Conservation (phyloP, 345 rosid genomes). For the Cochlearia excelsa region DNA sequence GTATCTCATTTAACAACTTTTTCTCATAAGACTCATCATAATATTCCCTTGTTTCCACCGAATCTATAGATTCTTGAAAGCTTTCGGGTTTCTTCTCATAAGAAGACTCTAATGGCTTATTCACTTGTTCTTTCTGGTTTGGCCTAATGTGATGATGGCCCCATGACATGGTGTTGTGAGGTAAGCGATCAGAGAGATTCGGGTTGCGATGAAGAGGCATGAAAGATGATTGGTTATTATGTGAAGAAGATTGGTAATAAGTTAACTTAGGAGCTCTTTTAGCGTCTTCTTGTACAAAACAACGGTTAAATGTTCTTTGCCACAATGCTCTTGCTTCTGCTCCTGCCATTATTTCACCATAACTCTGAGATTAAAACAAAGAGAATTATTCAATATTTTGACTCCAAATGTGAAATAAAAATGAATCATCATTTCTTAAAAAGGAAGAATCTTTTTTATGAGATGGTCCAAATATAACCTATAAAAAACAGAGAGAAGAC, state of each 20-base stretch:
- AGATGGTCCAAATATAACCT: conserved; percentile 3
- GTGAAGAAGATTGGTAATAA: conserved; percentile 69
- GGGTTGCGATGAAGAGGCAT: conserved; percentile 53
- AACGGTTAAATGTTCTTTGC: conserved; percentile 91
- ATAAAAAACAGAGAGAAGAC: conserved; percentile 12
- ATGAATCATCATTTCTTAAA: conserved; percentile 7
- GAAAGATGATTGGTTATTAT: conserved; percentile 44
- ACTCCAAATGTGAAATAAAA: neutral
- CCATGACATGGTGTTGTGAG: conserved; percentile 68
- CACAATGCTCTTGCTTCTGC: conserved; percentile 90
- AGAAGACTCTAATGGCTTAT: conserved; percentile 41
- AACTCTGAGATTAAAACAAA: conserved; percentile 8
- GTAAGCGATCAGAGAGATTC: conserved; percentile 45
- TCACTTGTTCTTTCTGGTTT: conserved; percentile 41
- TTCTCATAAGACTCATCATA: conserved; percentile 38
- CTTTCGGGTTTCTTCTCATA: conserved; percentile 34
- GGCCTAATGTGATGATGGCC: conserved; percentile 46
- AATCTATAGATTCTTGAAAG: conserved; percentile 43
- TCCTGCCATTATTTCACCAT: conserved; percentile 63
- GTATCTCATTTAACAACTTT: conserved; percentile 36
- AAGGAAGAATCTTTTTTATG: conserved; percentile 32
- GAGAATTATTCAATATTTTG: neutral
- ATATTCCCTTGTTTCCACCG: conserved; percentile 39
- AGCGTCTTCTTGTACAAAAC: conserved; percentile 97
- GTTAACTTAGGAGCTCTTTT: conserved; percentile 95